phyloP scores from a whole-genome alignment of 768 basidiomycete genomes.

The Suillus brevipes region DNA sequence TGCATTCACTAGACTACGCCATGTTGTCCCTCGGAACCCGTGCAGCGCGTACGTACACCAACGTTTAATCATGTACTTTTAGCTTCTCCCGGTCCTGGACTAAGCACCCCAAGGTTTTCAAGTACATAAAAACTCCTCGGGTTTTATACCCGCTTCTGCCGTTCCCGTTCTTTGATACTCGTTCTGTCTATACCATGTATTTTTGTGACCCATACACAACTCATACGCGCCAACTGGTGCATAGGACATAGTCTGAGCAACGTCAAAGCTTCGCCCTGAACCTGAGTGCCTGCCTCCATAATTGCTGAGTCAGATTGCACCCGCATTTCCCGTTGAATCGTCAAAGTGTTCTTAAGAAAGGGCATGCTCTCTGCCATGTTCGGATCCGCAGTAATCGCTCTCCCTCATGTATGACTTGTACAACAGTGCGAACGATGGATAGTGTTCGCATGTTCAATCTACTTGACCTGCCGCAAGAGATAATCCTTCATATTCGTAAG shows the following conservation, averaged over 20 bases:
- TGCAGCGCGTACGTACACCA: slow-evolving; percentile 6
- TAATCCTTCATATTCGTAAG: slow-evolving; percentile 59
- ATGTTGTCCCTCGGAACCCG: slow-evolving; percentile 1
- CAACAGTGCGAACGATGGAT: slow-evolving; percentile 1
- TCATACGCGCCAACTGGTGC: not conserved
- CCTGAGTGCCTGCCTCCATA: not conserved
- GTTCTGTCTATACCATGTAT: slow-evolving; percentile 5
- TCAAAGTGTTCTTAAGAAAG: not conserved
- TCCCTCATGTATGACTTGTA: not conserved
- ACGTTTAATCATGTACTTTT: slow-evolving; percentile 12
- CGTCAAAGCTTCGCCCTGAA: not conserved
- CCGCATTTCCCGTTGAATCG: not conserved
- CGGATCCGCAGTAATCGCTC: not conserved
- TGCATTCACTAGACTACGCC: slow-evolving; percentile 23
- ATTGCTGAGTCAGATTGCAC: slow-evolving; percentile 3
- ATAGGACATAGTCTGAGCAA: not conserved
- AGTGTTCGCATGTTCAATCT: slow-evolving; percentile 9
- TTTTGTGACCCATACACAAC: not conserved
- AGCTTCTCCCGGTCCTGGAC: slow-evolving; percentile 4
- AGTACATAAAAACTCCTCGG: not conserved
- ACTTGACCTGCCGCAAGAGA: slow-evolving; percentile 53
- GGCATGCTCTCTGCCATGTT: not conserved
- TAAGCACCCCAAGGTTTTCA: slow-evolving; percentile 1
- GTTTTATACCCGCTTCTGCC: slow-evolving; percentile 1
- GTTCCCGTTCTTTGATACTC: not conserved